phyloP scores from a whole-genome alignment of 1,139 yeast genomes.

The Candida sojae region DNA sequence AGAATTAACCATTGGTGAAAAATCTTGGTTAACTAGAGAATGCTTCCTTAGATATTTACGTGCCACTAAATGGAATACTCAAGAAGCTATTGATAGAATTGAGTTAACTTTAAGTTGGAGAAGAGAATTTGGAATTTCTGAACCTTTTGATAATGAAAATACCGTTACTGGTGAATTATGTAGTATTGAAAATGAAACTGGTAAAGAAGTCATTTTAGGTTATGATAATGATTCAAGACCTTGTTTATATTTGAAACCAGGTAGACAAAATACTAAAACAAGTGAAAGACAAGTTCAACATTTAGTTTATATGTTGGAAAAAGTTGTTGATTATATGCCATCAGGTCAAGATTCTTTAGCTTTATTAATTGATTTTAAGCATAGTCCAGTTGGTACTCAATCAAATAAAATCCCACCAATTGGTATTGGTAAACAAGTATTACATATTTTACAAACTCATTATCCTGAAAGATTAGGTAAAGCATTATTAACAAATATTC shows the following conservation, averaged over 20 bases:
- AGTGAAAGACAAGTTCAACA: conserved; percentile 48
- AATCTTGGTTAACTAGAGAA: conserved; percentile 50
- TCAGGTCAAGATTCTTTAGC: conserved; percentile 52
- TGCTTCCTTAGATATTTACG: conserved; percentile 49
- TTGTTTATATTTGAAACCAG: conserved; percentile 50
- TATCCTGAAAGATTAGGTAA: conserved; percentile 52
- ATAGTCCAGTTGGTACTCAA: conserved; percentile 50
- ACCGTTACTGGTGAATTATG: conserved; percentile 33
- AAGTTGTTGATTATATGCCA: conserved; percentile 51
- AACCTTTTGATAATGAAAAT: conserved; percentile 33
- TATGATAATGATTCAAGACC: conserved; percentile 50
- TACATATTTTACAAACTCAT: conserved; percentile 65
- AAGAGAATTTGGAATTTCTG: conserved; percentile 45
- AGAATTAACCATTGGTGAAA: conserved; percentile 31
- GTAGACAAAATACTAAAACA: conserved; percentile 50
- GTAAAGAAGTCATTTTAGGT: conserved; percentile 50
- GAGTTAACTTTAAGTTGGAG: conserved; percentile 50
- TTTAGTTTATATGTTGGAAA: conserved; percentile 51
- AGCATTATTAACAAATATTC: conserved; percentile 49
- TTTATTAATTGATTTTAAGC: conserved; percentile 47
- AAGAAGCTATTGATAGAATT: conserved; percentile 43
- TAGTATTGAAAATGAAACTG: conserved; percentile 45
- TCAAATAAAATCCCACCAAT: conserved; percentile 80
- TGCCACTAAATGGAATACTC: conserved; percentile 47
- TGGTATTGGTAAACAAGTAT: conserved; percentile 70